phyloP scores from a whole-genome alignment of 768 basidiomycete species.

The Gymnopilus dilepis region DNA sequence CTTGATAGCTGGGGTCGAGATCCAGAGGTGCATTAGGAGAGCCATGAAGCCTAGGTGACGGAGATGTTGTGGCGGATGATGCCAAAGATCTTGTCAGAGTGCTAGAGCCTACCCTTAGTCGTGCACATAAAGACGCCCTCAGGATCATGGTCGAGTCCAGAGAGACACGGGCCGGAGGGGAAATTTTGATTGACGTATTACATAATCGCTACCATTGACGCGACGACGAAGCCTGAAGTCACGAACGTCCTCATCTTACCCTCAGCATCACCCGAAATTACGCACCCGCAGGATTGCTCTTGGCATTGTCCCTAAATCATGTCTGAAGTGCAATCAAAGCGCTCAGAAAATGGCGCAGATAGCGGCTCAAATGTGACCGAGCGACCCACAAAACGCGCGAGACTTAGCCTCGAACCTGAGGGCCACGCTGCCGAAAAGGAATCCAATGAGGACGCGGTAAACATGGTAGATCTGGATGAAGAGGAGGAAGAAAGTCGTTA shows the following conservation, averaged over 20 bases:
- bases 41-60: slow-evolving; percentile 28
- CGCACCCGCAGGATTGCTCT: too few species aligned
- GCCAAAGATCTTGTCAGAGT: not conserved
- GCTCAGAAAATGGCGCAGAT: slow-evolving; percentile 2
- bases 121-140: slow-evolving; percentile 6
- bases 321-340: slow-evolving; percentile 16
- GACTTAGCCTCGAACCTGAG: slow-evolving; percentile 19
- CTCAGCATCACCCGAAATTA: too few species aligned
- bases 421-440: slow-evolving; percentile 1
- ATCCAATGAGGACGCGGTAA: not conserved
- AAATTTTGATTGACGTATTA: not conserved
- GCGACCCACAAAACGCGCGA: slow-evolving; percentile 42
- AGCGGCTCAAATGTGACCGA: slow-evolving; percentile 21
- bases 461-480: slow-evolving; percentile 29
- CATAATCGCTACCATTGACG: not conserved
- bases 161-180: slow-evolving; percentile 7
- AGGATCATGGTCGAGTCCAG: slow-evolving; percentile 9
- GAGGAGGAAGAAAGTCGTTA: slow-evolving; percentile 37
- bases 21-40: slow-evolving; percentile 65
- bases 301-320: slow-evolving; percentile 7
- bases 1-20: slow-evolving; percentile 69
- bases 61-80: slow-evolving; percentile 25
- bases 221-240: not conserved
- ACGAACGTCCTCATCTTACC: too few species aligned
- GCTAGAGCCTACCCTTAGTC: slow-evolving; percentile 1